Evolutionary conservation across 2,329 filamentous ascomycete species (phyloP), one percentile per base, ranked within the genome.

Genomic region (Fusarium floridanum): DNA sequence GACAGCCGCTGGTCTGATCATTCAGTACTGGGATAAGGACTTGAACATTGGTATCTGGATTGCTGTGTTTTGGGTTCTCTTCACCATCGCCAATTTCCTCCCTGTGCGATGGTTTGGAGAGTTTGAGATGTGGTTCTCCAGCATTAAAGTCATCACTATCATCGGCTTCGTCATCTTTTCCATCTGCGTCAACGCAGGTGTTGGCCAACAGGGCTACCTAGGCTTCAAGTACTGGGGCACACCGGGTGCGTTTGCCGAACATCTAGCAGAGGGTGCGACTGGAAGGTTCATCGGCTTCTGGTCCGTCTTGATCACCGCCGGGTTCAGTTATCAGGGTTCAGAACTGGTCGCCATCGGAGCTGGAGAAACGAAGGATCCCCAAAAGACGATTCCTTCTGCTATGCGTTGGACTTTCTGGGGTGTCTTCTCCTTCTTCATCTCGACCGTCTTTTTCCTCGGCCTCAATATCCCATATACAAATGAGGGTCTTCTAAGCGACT

Each of bases 41-140:
- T 86, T 95, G 60, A 95, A 95, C 78, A 91, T 93, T 0, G 93
- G 93, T 37, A 92, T 95, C 14, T 96, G 91, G 85, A 95, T 96
- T 67, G 88, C 93, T 22, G 86, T 93, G 50, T 91, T 93, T 83
- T 83, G 93, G 10, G 84, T 92, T 6, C 74, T 84, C 48, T 91
- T 93, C 74, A 76, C 93, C 61, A 83, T 86, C 64, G 84, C 60
- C n/a, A 67, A 67, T 12, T 91, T 93, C 80, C 91, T 81, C 29
- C 85, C 92, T 50, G 90, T 95, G 79, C 85, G 84, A 17, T 91
- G 91, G 82, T 92, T 92, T 64, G 91, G 91, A 65, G 90, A 92
- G 76, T 86, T 88, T 70, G 88, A 89, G 75, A 87, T 92, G 86
- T 86, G 91, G 84, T 82, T 88, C 34, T 87, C 85, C n/a, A 91